Percentiles rank a stretch among this genome's conserved stretches.
These are phyloP conservation scores for Globisporangium sylvaticum DNA, from an alignment of 352 stramenopile genomes.

Conservation along the genomic window DNA sequence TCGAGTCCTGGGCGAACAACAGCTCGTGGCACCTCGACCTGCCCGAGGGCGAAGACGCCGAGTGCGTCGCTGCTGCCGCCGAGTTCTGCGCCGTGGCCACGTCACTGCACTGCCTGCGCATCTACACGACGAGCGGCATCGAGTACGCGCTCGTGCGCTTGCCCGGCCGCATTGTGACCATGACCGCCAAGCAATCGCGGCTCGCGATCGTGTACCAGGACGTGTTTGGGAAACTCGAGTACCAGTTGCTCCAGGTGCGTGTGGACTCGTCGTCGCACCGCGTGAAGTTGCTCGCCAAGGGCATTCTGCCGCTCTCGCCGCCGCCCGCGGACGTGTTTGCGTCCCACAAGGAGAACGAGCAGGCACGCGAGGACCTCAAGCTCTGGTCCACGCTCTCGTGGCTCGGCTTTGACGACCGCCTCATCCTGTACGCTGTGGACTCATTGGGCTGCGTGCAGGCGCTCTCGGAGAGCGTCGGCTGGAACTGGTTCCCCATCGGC, in stretches of 20 bases:
- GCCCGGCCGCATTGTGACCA: slow-evolving; percentile 64
- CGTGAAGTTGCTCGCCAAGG: slow-evolving; percentile 42
- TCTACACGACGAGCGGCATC: slow-evolving; percentile 70
- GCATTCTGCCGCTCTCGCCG: slow-evolving; percentile 53
- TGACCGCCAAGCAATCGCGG: slow-evolving; percentile 48
- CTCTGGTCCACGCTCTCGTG: slow-evolving; percentile 65
- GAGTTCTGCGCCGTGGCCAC: slow-evolving; percentile 79
- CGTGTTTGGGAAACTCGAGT: slow-evolving; percentile 38
- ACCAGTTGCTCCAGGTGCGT: slow-evolving; percentile 48
- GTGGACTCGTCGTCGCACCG: slow-evolving; percentile 36
- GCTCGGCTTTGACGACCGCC: slow-evolving; percentile 74
- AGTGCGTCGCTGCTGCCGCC: slow-evolving; percentile 50
- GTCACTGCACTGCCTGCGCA: slow-evolving; percentile 62
- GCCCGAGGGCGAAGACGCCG: slow-evolving; percentile 65
- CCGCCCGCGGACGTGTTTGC: slow-evolving; percentile 61
- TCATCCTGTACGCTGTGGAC: slow-evolving; percentile 70
- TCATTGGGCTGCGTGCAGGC: slow-evolving; percentile 63
- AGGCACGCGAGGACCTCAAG: slow-evolving; percentile 28
- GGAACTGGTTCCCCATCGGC: slow-evolving; percentile 73
- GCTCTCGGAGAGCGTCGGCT: slow-evolving; percentile 44
- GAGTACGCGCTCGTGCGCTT: slow-evolving; percentile 60
- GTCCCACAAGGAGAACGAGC: slow-evolving; percentile 64
- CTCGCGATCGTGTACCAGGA: slow-evolving; percentile 73
- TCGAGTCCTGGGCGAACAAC: slow-evolving; percentile 82
- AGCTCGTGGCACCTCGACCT: slow-evolving; percentile 73